These are phyloP conservation scores for Colletotrichum chrysophilum DNA, from an alignment of 2,329 filamentous ascomycete species.

Conservation along the genomic window DNA sequence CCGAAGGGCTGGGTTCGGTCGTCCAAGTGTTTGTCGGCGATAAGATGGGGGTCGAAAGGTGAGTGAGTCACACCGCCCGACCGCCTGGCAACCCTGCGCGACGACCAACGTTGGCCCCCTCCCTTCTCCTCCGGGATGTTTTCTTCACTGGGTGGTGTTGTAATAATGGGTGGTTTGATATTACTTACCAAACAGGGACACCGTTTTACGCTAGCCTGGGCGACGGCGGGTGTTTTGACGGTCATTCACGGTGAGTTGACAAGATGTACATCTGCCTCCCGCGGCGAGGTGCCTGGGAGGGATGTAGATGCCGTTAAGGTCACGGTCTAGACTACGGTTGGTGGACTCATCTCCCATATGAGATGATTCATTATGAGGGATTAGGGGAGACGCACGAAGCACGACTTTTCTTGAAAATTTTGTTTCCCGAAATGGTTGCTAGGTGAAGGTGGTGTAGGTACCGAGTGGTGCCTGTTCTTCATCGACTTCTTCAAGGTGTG, in stretches of 20 bases:
- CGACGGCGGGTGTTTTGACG: background rate
- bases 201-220: background rate
- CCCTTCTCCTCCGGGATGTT: background rate
- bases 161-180: background rate
- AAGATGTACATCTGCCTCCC: background rate
- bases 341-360: background rate
- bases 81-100: background rate
- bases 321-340: background rate
- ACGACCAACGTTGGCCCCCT: background rate
- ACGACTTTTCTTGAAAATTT: background rate
- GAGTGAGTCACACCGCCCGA: conserved; percentile 15
- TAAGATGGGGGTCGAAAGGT: background rate
- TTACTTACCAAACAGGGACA: background rate
- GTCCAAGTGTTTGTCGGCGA: conserved; percentile 5
- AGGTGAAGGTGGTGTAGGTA: background rate
- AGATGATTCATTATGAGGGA: background rate
- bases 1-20: background rate
- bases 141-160: background rate
- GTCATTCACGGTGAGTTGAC: background rate
- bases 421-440: background rate
- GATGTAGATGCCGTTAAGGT: background rate
- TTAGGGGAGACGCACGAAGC: background rate
- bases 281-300: background rate
- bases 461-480: background rate
- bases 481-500: background rate